Evolutionary conservation across 73 alveolate species (phyloP).

Genomic region (Paramecium bursaria): DNA sequence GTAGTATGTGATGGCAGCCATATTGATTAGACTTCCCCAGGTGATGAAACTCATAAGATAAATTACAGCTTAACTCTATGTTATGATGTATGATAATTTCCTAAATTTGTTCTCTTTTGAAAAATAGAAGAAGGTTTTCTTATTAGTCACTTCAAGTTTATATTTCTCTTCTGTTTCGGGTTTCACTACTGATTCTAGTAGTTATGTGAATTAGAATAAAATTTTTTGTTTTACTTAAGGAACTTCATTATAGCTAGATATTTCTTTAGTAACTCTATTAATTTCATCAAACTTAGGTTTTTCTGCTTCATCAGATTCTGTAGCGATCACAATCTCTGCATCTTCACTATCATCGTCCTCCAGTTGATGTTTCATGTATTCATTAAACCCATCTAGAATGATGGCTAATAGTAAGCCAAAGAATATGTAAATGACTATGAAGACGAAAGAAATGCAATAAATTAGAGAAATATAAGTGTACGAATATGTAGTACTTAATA

Average conservation of each 20-base stretch:
- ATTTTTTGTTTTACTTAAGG: not conserved
- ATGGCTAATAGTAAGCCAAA: constrained; percentile 25
- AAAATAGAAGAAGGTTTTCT: constrained; percentile 2
- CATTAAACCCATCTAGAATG: constrained; percentile 45
- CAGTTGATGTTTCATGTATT: constrained; percentile 5
- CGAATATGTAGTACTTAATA: constrained; percentile 18
- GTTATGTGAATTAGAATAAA: constrained; percentile 3
- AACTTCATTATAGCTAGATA: not conserved
- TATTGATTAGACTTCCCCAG: constrained; percentile 56
- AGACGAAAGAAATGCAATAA: constrained; percentile 33
- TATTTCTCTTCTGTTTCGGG: constrained; percentile 35
- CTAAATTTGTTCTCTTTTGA: constrained; percentile 15
- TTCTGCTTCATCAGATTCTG: not conserved
- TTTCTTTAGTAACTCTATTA: not conserved
- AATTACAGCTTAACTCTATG: not conserved
- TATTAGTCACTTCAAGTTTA: not conserved
- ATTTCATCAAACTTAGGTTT: not conserved
- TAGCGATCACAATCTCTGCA: not conserved
- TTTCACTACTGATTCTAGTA: not conserved
- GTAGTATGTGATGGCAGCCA: not conserved
- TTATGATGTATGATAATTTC: not conserved
- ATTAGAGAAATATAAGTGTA: not conserved
- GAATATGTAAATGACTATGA: constrained; percentile 23
- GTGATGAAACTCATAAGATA: not conserved
- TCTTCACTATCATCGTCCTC: not conserved